phyloP scores from a whole-genome alignment of 495 filamentous ascomycete species.

The Podospora conica region DNA sequence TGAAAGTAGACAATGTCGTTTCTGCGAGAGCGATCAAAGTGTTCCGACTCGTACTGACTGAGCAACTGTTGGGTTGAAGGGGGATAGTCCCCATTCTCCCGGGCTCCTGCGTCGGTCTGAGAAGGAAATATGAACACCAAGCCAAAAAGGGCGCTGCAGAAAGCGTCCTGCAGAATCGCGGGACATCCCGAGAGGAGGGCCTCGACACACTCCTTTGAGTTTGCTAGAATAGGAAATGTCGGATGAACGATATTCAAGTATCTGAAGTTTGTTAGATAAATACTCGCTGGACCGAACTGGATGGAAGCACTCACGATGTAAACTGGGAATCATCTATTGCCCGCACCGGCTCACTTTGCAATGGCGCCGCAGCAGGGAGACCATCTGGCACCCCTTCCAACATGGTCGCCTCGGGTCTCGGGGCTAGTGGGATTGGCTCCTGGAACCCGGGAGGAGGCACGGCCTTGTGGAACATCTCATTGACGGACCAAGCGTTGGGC shows the following conservation, averaged over 20 bases:
- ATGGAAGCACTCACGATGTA: constrained; percentile 36
- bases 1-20: constrained; percentile 59
- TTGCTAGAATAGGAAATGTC: constrained; percentile 66
- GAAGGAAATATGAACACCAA: constrained; percentile 53
- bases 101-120: constrained; percentile 32
- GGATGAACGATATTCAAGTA: constrained; percentile 69
- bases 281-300: background rate
- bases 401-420: background rate
- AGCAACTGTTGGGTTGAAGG: constrained; percentile 44
- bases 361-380: constrained; percentile 22
- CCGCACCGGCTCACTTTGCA: constrained; percentile 23
- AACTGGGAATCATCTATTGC: constrained; percentile 42
- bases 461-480: constrained; percentile 32
- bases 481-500: constrained; percentile 31
- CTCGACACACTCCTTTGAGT: constrained; percentile 56
- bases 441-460: constrained; percentile 25
- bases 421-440: constrained; percentile 2
- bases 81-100: constrained; percentile 31
- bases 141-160: constrained; percentile 61
- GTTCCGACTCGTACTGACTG: constrained; percentile 48
- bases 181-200: constrained; percentile 57
- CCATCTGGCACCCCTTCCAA: constrained; percentile 10
- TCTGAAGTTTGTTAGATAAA: constrained; percentile 31
- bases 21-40: constrained; percentile 35
- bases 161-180: constrained; percentile 58